Evolutionary conservation across 2,329 filamentous ascomycete genomes (phyloP), one percentile per base, ranked within the genome.

Genomic region (Cordyceps farinosa): DNA sequence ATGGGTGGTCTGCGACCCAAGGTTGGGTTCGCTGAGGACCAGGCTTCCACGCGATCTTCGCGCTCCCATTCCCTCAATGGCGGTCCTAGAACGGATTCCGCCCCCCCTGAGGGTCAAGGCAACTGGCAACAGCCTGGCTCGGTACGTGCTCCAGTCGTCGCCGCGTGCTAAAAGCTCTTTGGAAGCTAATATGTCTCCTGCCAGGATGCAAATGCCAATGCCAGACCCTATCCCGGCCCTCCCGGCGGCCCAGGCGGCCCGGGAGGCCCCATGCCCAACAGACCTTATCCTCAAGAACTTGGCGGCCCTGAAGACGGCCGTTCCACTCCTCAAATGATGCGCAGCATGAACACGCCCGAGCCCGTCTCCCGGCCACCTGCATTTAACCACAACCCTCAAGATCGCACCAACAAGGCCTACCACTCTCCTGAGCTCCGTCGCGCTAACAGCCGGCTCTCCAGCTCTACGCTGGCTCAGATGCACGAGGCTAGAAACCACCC

Each of bases 371-470:
- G 82, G 6, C 93, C 94, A 1, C 94, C 94, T 3, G 87, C 86
- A 11, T 94, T 97, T 73, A 84, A 87, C 54, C 91, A 97, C 74
- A 82, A 84, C 44, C 86, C 92, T 13, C 86, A 89, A 65, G 84
- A 89, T 58, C 84, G 86, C 55, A 92, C 82, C 1, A 87, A 84
- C 64, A 86, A 74, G 51, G 90, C 90, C 0, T 87, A 90, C 68
- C 86, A 91, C 64, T 88, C 91, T 36, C 85, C 90, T 15, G 91
- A 95, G 71, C 81, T 94, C 69, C 88, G 90, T 66, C 87, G 87
- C 67, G 91, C 90, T 58, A 95, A 92, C 69, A 92, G 89, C 68
- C 88, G 92, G 29, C 87, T 98, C 73, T 97, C 95, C 32, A 85
- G 83, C 68, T 87, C 87, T 1, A 98, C 94, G 1, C 80, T 97